These are phyloP conservation scores for Sugiyamaella sp. DNA, from an alignment of 1,139 yeast genomes.

Conservation along the genomic window DNA sequence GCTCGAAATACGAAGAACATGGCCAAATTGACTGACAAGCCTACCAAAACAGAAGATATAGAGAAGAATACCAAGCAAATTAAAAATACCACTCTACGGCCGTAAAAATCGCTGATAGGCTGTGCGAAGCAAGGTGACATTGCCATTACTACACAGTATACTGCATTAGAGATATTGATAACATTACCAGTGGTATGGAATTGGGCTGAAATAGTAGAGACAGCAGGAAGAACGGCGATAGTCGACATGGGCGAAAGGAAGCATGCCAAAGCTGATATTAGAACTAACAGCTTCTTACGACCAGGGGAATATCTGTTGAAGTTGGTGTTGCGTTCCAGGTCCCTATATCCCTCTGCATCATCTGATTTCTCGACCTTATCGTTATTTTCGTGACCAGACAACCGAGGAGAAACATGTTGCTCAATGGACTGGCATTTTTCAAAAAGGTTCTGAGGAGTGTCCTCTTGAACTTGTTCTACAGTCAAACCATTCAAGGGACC, in stretches of 20 bases:
- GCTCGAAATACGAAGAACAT: slow-evolving; percentile 56
- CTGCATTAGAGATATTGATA: slow-evolving; percentile 53
- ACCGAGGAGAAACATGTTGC: neutral
- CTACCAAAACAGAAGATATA: slow-evolving; percentile 47
- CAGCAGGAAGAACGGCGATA: slow-evolving; percentile 50
- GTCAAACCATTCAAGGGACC: neutral
- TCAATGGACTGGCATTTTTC: slow-evolving; percentile 5
- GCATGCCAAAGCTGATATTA: slow-evolving; percentile 25
- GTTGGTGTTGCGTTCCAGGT: neutral
- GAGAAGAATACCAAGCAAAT: slow-evolving; percentile 44
- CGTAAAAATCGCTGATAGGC: slow-evolving; percentile 55
- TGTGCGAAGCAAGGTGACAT: slow-evolving; percentile 53
- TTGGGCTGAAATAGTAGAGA: slow-evolving; percentile 49
- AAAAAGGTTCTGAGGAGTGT: neutral
- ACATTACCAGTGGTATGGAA: slow-evolving; percentile 52
- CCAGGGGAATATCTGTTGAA: slow-evolving; percentile 15
- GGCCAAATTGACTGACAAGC: slow-evolving; percentile 51
- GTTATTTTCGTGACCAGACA: neutral
- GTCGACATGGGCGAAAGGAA: slow-evolving; percentile 27
- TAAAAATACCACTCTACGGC: slow-evolving; percentile 50
- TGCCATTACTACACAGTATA: slow-evolving; percentile 55
- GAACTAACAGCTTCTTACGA: slow-evolving; percentile 22
- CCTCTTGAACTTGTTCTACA: slow-evolving; percentile 5
- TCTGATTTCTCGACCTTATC: neutral
- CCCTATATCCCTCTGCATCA: neutral